Conservation (phyloP, 441 rosid species). For the Eutrema salsugineum region DNA sequence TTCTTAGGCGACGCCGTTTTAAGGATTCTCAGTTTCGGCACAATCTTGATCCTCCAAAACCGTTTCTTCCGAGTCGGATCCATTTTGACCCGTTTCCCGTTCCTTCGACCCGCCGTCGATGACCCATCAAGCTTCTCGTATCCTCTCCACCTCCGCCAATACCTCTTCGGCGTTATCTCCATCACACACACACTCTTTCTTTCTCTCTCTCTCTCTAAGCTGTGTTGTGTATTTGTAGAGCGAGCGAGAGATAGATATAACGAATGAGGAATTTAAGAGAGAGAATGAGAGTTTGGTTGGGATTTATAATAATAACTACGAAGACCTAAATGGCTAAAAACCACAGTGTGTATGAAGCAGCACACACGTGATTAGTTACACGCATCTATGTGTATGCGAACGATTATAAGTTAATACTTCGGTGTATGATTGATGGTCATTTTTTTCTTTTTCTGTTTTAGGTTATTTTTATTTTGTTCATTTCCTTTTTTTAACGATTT, state of each 20-base stretch:
- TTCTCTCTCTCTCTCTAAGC: not conserved
- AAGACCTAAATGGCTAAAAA: not conserved
- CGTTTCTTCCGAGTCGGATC: conserved; percentile 39
- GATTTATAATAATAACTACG: conserved; percentile 4
- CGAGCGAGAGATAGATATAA: not conserved
- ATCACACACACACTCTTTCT: conserved; percentile 10
- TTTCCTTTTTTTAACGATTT: not conserved
- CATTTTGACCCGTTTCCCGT: conserved; percentile 20
- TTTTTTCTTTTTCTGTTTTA: not conserved
- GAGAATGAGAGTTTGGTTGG: conserved; percentile 1
- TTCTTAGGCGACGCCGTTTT: conserved; percentile 51
- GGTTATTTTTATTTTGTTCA: not conserved
- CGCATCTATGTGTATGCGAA: conserved; percentile 4
- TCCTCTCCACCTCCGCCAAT: conserved; percentile 51
- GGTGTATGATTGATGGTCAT: not conserved
- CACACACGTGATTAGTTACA: conserved; percentile 27
- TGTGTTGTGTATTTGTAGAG: not conserved
- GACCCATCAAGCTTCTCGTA: conserved; percentile 59
- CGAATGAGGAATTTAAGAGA: not conserved
- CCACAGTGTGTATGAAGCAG: conserved; percentile 1
- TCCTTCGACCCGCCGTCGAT: conserved; percentile 19
- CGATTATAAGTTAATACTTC: conserved; percentile 1
- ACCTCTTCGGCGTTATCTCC: conserved; percentile 40
- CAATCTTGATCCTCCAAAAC: conserved; percentile 57
- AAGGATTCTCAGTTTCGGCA: conserved; percentile 44